Evolutionary conservation across 257 asterid species (phyloP).

Genomic region (Asclepias syriaca): DNA sequence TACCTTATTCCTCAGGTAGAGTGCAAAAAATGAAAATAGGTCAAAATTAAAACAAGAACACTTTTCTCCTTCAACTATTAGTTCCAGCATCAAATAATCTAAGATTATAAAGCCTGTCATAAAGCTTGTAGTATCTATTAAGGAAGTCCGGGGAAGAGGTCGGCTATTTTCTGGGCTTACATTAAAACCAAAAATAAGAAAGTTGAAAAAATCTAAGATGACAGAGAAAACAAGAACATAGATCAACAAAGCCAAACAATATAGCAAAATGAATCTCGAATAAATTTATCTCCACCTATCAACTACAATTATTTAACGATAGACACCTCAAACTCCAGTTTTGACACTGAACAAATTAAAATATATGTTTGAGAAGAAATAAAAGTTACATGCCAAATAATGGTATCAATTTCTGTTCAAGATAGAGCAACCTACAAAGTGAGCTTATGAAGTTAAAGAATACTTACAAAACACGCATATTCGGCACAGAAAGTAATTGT

Average conservation of each 20-base stretch:
- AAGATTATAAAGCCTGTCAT: neutral
- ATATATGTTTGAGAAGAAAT: neutral
- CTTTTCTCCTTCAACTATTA: neutral
- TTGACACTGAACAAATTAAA: neutral
- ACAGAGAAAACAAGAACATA: neutral
- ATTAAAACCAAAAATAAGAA: neutral
- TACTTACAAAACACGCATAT: neutral
- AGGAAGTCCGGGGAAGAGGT: neutral
- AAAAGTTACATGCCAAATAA: neutral
- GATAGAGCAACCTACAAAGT: neutral
- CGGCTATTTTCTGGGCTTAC: neutral
- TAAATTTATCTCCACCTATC: neutral
- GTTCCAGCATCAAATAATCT: neutral
- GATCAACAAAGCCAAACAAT: neutral
- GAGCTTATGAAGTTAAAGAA: neutral
- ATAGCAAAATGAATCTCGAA: neutral
- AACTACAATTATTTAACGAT: neutral
- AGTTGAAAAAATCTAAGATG: neutral
- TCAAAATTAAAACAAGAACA: neutral
- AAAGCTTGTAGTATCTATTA: neutral
- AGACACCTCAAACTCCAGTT: neutral
- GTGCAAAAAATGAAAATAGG: neutral
- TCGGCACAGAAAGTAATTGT: neutral
- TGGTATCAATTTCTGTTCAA: neutral
- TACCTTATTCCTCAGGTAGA: neutral